Evolutionary conservation across 306 rosid species (phyloP).

Genomic region (Trifolium fragiferum): DNA sequence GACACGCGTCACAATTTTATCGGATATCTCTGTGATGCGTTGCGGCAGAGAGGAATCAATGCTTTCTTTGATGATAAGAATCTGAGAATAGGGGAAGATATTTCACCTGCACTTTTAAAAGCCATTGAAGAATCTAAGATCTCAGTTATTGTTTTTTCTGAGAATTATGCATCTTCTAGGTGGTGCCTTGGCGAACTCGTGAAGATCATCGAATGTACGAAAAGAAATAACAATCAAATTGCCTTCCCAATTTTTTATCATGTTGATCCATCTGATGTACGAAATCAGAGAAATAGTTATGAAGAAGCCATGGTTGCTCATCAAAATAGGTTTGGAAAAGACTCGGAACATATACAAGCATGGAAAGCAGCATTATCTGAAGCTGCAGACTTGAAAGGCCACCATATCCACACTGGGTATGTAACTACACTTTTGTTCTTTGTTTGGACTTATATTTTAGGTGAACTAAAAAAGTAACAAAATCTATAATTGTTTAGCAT

Average conservation of each 20-base stretch:
- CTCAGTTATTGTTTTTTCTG: conserved; percentile 10
- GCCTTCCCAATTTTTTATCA: background rate
- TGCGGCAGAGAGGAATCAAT: background rate
- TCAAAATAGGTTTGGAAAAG: background rate
- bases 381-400: background rate
- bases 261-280: background rate
- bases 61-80: conserved; percentile 15
- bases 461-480: too few species aligned
- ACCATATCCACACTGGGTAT: background rate
- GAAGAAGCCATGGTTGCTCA: background rate
- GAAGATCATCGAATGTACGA: background rate
- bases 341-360: background rate
- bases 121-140: conserved; percentile 22
- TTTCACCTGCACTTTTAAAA: background rate
- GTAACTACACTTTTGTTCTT: background rate
- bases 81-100: background rate
- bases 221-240: background rate
- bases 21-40: background rate
- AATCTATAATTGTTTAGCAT: too few species aligned
- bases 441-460: too few species aligned
- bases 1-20: background rate
- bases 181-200: background rate
- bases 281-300: background rate
- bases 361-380: background rate
- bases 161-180: background rate